These are phyloP conservation scores for Melastoma candidum DNA, from an alignment of 441 rosid species.

Conservation along the genomic window DNA sequence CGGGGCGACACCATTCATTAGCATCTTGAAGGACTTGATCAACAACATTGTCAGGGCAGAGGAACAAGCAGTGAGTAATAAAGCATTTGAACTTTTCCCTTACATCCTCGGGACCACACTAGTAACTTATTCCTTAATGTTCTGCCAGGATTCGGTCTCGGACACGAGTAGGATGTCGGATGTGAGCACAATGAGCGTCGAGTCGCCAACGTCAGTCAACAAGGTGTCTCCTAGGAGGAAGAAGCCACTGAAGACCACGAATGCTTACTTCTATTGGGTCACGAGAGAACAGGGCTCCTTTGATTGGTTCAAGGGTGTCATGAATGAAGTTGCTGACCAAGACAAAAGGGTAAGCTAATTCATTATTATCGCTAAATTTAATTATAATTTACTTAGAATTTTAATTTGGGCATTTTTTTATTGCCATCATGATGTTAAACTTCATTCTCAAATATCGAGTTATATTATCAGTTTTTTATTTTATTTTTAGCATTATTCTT, in stretches of 20 bases:
- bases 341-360: conserved; percentile 55
- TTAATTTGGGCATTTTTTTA: too few relatives aligned
- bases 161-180: conserved; percentile 65
- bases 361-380: too few relatives aligned
- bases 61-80: conserved; percentile 58
- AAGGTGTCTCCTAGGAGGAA: conserved; percentile 31
- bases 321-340: conserved; percentile 85
- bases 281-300: conserved; percentile 95
- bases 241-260: conserved; percentile 49
- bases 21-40: conserved; percentile 78
- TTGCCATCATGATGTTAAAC: too few relatives aligned
- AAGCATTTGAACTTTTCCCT: not conserved
- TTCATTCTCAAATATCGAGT: too few relatives aligned
- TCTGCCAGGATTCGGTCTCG: conserved; percentile 47
- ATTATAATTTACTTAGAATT: too few relatives aligned
- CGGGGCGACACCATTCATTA: conserved; percentile 95
- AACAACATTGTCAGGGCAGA: conserved; percentile 71
- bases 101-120: not conserved
- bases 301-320: conserved; percentile 93
- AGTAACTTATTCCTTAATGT: not conserved
- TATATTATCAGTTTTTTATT: too few relatives aligned
- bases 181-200: conserved; percentile 39
- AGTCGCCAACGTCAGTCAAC: conserved; percentile 21
- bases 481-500: not conserved
- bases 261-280: conserved; percentile 97